Conservation (phyloP, 1,139 yeast species). For the Yamadazyma trypodendri region DNA sequence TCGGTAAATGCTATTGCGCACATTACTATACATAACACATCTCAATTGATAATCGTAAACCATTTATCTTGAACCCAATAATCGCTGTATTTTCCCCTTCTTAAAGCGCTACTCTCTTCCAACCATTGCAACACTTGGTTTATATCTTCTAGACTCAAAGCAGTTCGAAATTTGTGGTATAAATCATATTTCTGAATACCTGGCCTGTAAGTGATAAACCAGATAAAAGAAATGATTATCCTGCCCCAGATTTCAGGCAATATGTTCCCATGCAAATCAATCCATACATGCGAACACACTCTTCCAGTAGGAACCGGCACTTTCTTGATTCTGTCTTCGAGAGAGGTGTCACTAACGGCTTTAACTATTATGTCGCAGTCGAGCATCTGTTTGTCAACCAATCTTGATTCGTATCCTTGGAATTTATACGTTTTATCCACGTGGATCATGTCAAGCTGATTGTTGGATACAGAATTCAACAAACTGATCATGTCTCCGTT, state of each 20-base stretch:
- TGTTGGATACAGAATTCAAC: constrained; percentile 43
- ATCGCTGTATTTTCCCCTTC: constrained; percentile 42
- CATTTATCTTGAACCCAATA: constrained; percentile 52
- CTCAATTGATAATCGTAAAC: constrained; percentile 37
- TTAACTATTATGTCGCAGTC: constrained; percentile 59
- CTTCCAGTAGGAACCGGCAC: constrained; percentile 54
- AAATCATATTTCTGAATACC: constrained; percentile 49
- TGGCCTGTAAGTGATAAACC: constrained; percentile 61
- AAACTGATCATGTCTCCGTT: constrained; percentile 59
- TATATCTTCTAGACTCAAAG: constrained; percentile 52
- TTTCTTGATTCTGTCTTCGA: constrained; percentile 7
- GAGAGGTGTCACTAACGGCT: constrained; percentile 6
- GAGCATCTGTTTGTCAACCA: constrained; percentile 57
- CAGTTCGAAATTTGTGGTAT: constrained; percentile 35
- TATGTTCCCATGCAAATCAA: constrained; percentile 61
- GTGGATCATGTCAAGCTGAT: constrained; percentile 42
- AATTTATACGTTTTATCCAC: constrained; percentile 52
- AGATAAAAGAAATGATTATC: constrained; percentile 47
- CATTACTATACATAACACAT: constrained; percentile 2
- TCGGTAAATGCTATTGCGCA: no score
- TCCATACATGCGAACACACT: constrained; percentile 73
- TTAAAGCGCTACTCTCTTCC: constrained; percentile 37
- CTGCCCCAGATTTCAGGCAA: constrained; percentile 61
- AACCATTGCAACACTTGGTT: constrained; percentile 59
- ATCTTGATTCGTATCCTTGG: constrained; percentile 61